These are phyloP conservation scores for Leccinum pachyderme DNA, from an alignment of 1,284 basidiomycete species.

Conservation along the genomic window DNA sequence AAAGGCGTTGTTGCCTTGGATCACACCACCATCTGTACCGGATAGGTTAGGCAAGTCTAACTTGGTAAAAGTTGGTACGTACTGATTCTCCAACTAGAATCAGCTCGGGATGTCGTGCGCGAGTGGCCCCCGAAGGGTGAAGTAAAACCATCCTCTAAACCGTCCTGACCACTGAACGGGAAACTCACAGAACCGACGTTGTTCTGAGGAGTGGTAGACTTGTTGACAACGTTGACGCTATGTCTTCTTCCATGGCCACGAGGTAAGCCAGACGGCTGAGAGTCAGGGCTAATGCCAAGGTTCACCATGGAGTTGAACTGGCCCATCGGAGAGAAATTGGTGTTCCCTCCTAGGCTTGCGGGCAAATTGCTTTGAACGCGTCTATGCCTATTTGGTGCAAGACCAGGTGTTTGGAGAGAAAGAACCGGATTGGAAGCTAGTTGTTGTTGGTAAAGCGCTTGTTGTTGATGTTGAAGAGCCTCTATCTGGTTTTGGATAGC, in stretches of 20 bases:
- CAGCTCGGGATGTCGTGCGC: slow-evolving; percentile 71
- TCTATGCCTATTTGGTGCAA: slow-evolving; percentile 73
- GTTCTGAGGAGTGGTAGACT: slow-evolving; percentile 47
- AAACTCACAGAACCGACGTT: slow-evolving; percentile 51
- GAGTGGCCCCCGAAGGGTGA: slow-evolving; percentile 68
- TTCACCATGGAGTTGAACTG: slow-evolving; percentile 62
- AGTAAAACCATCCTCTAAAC: slow-evolving; percentile 74
- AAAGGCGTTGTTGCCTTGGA: slow-evolving; percentile 62
- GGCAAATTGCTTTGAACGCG: slow-evolving; percentile 88
- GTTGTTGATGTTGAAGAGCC: slow-evolving; percentile 85
- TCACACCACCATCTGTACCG: slow-evolving; percentile 65
- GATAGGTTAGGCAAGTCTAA: slow-evolving; percentile 8
- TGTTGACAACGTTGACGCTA: slow-evolving; percentile 91
- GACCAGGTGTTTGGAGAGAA: slow-evolving; percentile 67
- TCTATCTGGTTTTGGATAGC: slow-evolving; percentile 90
- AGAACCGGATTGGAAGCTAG: slow-evolving; percentile 74
- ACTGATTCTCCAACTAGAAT: slow-evolving; percentile 90
- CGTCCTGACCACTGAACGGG: slow-evolving; percentile 52
- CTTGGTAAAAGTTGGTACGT: slow-evolving; percentile 32
- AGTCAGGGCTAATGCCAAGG: slow-evolving; percentile 62
- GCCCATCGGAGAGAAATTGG: slow-evolving; percentile 55
- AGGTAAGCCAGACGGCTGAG: slow-evolving; percentile 62
- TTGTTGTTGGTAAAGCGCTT: slow-evolving; percentile 84
- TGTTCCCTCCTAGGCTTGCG: slow-evolving; percentile 48
- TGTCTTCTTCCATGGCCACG: slow-evolving; percentile 90